Base-by-base conservation (phyloP, 768 basidiomycete species). In the Dendrothele bispora region DNA sequence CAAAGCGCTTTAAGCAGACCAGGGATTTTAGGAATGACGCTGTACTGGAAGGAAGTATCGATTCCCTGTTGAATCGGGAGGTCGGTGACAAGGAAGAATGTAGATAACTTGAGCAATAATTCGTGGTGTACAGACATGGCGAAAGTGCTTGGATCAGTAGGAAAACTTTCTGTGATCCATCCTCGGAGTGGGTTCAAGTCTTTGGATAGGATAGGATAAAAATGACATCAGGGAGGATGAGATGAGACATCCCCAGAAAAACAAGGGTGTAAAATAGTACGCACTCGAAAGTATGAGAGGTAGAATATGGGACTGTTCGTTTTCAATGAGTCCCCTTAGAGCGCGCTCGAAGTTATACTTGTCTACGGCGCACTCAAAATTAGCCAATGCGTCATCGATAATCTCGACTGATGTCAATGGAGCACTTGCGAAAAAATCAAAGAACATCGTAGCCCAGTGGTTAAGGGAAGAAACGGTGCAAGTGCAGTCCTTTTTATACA, bases 271-370 rank as follows among this genome's bases (percentile, higher is more conserved):
- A 26, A n/a, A 5, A 6, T 7, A 18, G 28, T n/a, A 10, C 28
- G 10, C 21, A 47, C 46, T 26, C 12, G 46, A 47, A 5, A 47
- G 27, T 6, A 39, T 38, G 20, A 38, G 36, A n/a, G 46, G 46
- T 20, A 47, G 29, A 8, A 27, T 38, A n/a, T n/a, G n/a, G n/a
- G n/a, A n/a, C n/a, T n/a, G n/a, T n/a, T n/a, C n/a, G n/a, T n/a
- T 38, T 28, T 26, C 25, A 12, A 47, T n/a, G 21, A 47, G 6
- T 15, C 14, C 15, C n/a, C n/a, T n/a, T n/a, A n/a, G n/a, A 24
- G n/a, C 46, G 25, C 14, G 29, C 8, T 27, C 28, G 2, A 30
- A 20, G 24, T 15, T 20, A 15, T 47, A 30, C 15, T 6, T 28
- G 8, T 37, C 12, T 27, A 47, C 15, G 15, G 29, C 24, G 11